Base-by-base conservation (phyloP, 345 rosid genomes). In the Durio zibethinus region DNA sequence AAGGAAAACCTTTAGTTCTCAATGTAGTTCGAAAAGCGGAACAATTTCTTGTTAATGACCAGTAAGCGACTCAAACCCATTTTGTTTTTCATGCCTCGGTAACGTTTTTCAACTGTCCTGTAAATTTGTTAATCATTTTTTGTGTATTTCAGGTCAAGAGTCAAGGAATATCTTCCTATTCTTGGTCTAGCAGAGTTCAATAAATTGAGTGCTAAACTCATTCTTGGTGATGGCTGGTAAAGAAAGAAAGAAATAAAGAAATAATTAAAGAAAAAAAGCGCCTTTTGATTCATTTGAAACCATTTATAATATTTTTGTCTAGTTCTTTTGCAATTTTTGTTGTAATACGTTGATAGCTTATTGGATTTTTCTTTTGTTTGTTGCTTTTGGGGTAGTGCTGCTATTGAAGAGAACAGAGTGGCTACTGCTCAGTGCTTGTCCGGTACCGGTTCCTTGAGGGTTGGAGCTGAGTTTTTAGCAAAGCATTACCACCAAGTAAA, bases 391-490 rank as follows among this genome's bases (percentile, higher is more conserved):
- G 63, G 74, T 80, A 95, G 99, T 89, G 94, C 93, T 62, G 96
- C 95, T 0, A 85, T 92, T 59, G 77, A 61, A 72, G 96, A 89
- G 83, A 88, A 80, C 72, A 89, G 99, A 85, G 90, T 95, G 76
- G 82, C 93, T 54, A 92, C 98, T 4, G 91, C 89, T 78, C 99
- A 95, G 82, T 88, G 99, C 84, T 86, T 95, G 87, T 93, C 98
- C 82, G 98, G 98, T 72, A 94, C 98, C 76, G 98, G 98, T 80
- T 95, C 98, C 2, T 75, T 92, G 76, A 90, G 99, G 87, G 99
- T 95, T 70, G 99, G 99, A 68, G 94, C 89, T 78, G 99, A 95
- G 85, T 95, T 95, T 89, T 76, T 93, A 77, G 91, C 91, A 4
- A 89, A 80, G 73, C 98, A 93, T 73, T 86, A 93, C 82, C 90